Evolutionary conservation across 2,329 filamentous ascomycete species (phyloP).

Genomic region (Arthroderma sp.): DNA sequence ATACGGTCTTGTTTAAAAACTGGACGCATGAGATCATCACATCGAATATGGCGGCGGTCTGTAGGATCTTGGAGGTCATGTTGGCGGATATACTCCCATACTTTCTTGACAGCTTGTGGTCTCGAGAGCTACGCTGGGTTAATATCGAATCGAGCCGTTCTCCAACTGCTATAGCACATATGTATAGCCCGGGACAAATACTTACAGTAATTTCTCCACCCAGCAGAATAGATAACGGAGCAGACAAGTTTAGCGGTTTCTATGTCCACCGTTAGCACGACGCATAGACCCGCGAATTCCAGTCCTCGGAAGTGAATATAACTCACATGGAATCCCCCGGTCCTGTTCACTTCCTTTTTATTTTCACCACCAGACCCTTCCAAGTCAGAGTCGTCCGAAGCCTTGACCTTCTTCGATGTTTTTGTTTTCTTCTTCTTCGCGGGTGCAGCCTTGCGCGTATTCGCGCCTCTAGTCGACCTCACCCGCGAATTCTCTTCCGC

Average conservation of each 20-base stretch:
- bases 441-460: constrained; percentile 42
- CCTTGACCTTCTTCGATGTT: constrained; percentile 56
- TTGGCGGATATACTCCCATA: constrained; percentile 89
- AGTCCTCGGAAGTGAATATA: not conserved
- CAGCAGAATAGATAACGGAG: constrained; percentile 32
- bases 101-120: constrained; percentile 87
- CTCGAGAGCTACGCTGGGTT: constrained; percentile 57
- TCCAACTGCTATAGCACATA: not conserved
- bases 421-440: constrained; percentile 50
- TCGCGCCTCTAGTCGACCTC: constrained; percentile 64
- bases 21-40: constrained; percentile 79
- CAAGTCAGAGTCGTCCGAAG: constrained; percentile 67
- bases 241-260: constrained; percentile 36
- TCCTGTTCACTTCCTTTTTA: constrained; percentile 55
- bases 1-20: constrained; percentile 86
- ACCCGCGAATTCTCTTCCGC: constrained; percentile 75
- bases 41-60: constrained; percentile 85
- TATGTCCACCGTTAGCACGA: constrained; percentile 9
- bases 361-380: constrained; percentile 47
- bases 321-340: constrained; percentile 76
- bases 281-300: not conserved
- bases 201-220: constrained; percentile 32
- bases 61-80: constrained; percentile 78
- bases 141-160: not conserved
- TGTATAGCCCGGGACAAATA: not conserved